Percentiles rank a stretch among this genome's conserved stretches.
phyloP scores from a whole-genome alignment of 2,329 filamentous ascomycete genomes.

The Colletotrichum graminicola region DNA sequence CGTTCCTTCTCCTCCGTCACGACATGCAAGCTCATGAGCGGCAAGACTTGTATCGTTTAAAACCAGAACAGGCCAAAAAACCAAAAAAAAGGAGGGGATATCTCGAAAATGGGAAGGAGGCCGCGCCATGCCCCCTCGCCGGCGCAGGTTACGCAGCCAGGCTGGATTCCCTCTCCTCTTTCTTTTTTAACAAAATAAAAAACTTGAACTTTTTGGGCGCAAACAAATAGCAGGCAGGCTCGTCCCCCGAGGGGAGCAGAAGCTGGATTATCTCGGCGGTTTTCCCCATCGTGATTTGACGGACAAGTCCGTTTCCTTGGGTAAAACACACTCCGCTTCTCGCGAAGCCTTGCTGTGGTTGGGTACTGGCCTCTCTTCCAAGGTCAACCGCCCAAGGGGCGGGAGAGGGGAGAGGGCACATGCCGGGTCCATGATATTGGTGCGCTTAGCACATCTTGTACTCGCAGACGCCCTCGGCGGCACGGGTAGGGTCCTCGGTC shows the following conservation, averaged over 20 bases:
- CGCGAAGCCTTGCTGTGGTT: conserved; percentile 10
- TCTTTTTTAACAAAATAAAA: background rate
- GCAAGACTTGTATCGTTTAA: conserved; percentile 18
- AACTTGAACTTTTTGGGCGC: conserved; percentile 22
- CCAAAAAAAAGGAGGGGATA: conserved; percentile 1
- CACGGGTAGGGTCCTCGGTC: conserved; percentile 78
- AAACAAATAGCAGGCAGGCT: conserved; percentile 14
- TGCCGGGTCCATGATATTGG: background rate
- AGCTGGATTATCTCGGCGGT: background rate
- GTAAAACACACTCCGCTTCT: conserved; percentile 6
- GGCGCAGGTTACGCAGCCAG: conserved; percentile 45
- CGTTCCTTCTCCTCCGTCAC: background rate
- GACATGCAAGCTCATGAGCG: conserved; percentile 17
- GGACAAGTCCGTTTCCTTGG: conserved; percentile 1
- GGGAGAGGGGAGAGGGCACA: background rate
- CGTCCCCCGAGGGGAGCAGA: conserved; percentile 9
- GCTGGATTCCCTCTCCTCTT: conserved; percentile 25
- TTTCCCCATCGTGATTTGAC: background rate
- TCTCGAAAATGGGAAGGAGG: conserved; percentile 26
- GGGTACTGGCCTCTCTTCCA: background rate
- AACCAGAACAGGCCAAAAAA: conserved; percentile 28
- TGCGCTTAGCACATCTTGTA: conserved; percentile 80
- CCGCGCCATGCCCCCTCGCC: conserved; percentile 41
- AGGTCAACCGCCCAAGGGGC: conserved; percentile 1
- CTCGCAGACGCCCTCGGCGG: conserved; percentile 75